phyloP scores from a whole-genome alignment of 306 rosid species.

The Rubus parviflorus region DNA sequence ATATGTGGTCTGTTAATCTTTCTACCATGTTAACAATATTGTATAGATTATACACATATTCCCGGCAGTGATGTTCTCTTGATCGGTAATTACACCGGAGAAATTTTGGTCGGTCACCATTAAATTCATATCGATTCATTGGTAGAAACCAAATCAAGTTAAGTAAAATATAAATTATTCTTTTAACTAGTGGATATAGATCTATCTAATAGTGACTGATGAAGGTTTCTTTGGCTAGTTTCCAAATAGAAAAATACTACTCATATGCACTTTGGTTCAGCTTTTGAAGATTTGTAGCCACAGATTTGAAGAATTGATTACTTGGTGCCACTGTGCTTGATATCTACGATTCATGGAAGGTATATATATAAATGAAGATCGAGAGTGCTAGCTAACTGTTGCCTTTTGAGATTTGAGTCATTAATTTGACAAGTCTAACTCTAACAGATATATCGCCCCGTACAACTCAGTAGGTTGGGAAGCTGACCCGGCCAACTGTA shows the following conservation, averaged over 20 bases:
- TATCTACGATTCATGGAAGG: neutral
- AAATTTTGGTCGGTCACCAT: too few species aligned
- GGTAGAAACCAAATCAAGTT: too few species aligned
- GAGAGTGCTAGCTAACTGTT: neutral
- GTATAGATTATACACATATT: neutral
- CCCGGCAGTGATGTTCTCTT: too few species aligned
- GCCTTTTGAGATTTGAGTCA: neutral
- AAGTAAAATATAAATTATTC: too few species aligned
- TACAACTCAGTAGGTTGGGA: conserved; percentile 34
- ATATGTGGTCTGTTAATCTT: neutral
- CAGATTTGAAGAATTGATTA: neutral
- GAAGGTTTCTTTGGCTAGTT: too few species aligned
- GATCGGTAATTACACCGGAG: too few species aligned
- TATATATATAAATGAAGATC: neutral
- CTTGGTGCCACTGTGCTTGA: neutral
- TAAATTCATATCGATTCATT: too few species aligned
- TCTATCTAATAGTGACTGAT: too few species aligned
- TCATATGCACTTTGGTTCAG: too few species aligned
- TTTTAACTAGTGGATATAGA: too few species aligned
- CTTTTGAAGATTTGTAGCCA: too few species aligned
- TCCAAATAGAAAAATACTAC: too few species aligned
- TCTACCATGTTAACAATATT: neutral
- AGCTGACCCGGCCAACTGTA: conserved; percentile 47
- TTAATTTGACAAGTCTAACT: neutral
- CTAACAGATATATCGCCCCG: neutral